Evolutionary conservation across 805 yeast species (phyloP), one percentile per base, ranked within the genome.

Genomic region (Clavispora phyllophila): DNA sequence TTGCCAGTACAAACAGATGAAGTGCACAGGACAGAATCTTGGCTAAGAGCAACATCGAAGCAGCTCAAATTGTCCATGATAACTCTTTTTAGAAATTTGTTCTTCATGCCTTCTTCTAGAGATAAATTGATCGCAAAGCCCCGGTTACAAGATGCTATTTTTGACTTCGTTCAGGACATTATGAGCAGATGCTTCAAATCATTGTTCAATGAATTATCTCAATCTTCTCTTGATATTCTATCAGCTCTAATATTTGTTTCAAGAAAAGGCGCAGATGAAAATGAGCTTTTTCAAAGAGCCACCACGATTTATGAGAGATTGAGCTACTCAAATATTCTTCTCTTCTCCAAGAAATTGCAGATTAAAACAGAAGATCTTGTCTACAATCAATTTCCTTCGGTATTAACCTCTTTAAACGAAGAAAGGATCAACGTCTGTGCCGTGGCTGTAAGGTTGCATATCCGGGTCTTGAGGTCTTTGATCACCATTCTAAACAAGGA

Each of bases 1-100:
- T 29, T 29, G 8, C 33, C 33, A 17, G 13, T 9, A 5, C 24
- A 41, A 5, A 31, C 47, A 2, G 27, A 38, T 3, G 37, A 40
- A n/a, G 31, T 13, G 4, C 55, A 50, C 32, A 43, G 66, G 36
- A 52, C 57, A 3, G 41, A 44, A 14, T 49, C 63, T n/a, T 70
- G 75, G 75, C 48, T 69, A 8, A 46, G 43, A 14, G 71, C 72
- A 1, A 64, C 71, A 2, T 56, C 72, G 1, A 62, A 60, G 37
- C 70, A 68, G 48, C 56, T 69, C 36, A 66, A 68, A 39, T 37
- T 66, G 2, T 56, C 71, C 0, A 49, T 70, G 39, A 49, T 57
- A 15, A 49, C 60, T 0, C 55, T 68, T 15, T 64, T 68, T 54
- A 65, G 60, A 39, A 47, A 54, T 23, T 36, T 68, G 3, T 43